A percentile compares a stretch with the other conserved stretches of the same genome.
Conservation (phyloP, 805 yeast genomes). For the Torulaspora maleeae region DNA sequence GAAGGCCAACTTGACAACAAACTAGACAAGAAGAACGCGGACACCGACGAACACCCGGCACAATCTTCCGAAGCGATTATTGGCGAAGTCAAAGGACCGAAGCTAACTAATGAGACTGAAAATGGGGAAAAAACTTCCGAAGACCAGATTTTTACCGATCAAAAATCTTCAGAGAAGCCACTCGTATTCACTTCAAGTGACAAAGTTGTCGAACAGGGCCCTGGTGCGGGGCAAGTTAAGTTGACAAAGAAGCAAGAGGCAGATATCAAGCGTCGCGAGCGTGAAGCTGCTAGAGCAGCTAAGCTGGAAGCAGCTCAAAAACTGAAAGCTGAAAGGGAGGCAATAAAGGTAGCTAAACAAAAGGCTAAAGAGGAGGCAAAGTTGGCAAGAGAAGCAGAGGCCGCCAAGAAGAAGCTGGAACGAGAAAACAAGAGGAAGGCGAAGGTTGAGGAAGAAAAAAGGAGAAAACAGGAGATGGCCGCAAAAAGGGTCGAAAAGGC, state of each 20-base stretch:
- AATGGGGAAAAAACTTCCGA: neutral
- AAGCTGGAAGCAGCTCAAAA: constrained; percentile 7
- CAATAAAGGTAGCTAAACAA: constrained; percentile 11
- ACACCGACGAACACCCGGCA: neutral
- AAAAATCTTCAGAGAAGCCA: neutral
- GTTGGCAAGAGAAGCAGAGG: constrained; percentile 11
- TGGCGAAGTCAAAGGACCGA: neutral
- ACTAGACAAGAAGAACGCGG: neutral
- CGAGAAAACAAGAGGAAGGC: constrained; percentile 9
- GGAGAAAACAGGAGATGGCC: constrained; percentile 3
- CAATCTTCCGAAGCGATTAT: neutral
- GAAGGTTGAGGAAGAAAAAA: constrained; percentile 3
- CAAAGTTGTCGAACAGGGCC: neutral
- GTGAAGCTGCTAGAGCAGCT: constrained; percentile 6
- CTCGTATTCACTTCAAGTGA: neutral
- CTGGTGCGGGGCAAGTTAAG: neutral
- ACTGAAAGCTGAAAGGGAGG: constrained; percentile 9
- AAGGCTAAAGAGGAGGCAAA: constrained; percentile 16
- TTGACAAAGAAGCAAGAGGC: constrained; percentile 4
- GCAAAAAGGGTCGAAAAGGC: neutral
- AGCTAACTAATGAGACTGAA: neutral
- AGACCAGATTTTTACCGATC: too few species aligned
- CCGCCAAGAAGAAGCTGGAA: constrained; percentile 9
- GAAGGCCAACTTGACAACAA: too few species aligned
- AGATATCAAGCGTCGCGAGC: constrained; percentile 4